Percentiles rank a stretch among this genome's conserved stretches.
phyloP scores from a whole-genome alignment of 352 stramenopile genomes.

The Globisporangium paroecandrum region DNA sequence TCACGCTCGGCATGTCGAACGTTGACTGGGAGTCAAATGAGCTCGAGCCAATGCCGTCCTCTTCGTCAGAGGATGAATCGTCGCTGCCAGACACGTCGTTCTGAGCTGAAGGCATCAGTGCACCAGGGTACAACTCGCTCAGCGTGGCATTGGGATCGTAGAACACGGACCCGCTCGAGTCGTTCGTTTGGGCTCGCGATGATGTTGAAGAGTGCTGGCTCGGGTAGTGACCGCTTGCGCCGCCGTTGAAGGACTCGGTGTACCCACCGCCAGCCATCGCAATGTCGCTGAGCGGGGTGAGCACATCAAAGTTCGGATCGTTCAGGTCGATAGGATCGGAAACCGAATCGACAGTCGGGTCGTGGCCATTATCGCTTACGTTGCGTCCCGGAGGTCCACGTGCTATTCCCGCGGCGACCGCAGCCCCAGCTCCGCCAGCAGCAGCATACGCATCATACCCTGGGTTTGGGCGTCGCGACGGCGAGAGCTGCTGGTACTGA shows the following conservation, averaged over 20 bases:
- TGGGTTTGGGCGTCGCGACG: not conserved
- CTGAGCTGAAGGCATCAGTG: slow-evolving; percentile 16
- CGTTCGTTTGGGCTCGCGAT: not conserved
- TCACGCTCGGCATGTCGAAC: slow-evolving; percentile 34
- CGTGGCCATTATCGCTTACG: not conserved
- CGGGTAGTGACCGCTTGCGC: slow-evolving; percentile 18
- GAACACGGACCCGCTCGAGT: slow-evolving; percentile 28
- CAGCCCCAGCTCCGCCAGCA: not conserved
- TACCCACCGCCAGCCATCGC: slow-evolving; percentile 20
- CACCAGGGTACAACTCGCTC: slow-evolving; percentile 24
- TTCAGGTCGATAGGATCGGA: slow-evolving; percentile 34
- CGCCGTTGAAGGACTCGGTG: slow-evolving; percentile 9
- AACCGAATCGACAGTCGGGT: not conserved
- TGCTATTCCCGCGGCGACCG: not conserved
- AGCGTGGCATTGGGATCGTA: slow-evolving; percentile 27
- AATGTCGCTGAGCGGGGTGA: slow-evolving; percentile 67
- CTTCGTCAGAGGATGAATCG: slow-evolving; percentile 33
- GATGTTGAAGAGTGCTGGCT: slow-evolving; percentile 11
- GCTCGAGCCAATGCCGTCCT: slow-evolving; percentile 20
- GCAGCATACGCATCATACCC: slow-evolving; percentile 13
- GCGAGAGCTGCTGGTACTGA: slow-evolving; percentile 22
- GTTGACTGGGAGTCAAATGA: slow-evolving; percentile 25
- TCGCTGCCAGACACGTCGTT: slow-evolving; percentile 35
- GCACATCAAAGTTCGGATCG: slow-evolving; percentile 49
- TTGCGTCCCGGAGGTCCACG: not conserved